Base-by-base conservation (phyloP, 1,284 basidiomycete species). In the Porphyrellus sp. region DNA sequence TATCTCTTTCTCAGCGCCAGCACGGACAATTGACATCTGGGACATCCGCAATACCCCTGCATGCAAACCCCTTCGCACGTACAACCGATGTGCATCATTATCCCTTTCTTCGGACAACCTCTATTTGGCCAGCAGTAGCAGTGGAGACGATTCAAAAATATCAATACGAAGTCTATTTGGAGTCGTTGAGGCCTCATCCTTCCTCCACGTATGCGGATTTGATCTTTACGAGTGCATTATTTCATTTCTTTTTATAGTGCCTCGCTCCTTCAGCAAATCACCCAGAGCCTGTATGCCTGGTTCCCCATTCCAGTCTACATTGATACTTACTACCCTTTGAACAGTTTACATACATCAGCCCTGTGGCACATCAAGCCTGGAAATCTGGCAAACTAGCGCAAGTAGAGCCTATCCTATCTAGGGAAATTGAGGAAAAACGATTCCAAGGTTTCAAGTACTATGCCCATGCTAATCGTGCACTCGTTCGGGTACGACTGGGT, bases 11-110 rank as follows among this genome's bases (percentile, higher is more conserved):
- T 50, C 49, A 5, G n/a, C 33, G 4, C 25, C 23, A 3, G 48
- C 24, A 16, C 31, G 31, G 31, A 46, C 16, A 5, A 16, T 51
- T n/a, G 37, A 51, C 16, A 23, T 51, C 30, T 51, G 50, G 50
- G 50, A 48, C 23, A 47, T 34, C 30, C 24, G 37, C 21, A 18
- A 48, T 31, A 18, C 18, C 31, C 21, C 30, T 21, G 5, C 42
- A 9, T 8, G 15, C 15, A 13, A 40, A 40, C 43, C n/a, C 7
- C 37, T 51, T 18, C 8, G 9, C 25, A 40, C 37, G 13, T 38
- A n/a, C 13, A 8, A 16, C 20, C 27, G 20, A 30, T 46, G 43
- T 20, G 11, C 34, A 24, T 20, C 24, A 15, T 37, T 25, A 12
- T 33, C 38, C 2, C 4, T 41, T 16, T 52, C 51, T 23, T 23